Percentiles rank a stretch among this genome's conserved stretches.
phyloP scores from a whole-genome alignment of 2,329 filamentous ascomycete genomes.

The Zalaria sp. region DNA sequence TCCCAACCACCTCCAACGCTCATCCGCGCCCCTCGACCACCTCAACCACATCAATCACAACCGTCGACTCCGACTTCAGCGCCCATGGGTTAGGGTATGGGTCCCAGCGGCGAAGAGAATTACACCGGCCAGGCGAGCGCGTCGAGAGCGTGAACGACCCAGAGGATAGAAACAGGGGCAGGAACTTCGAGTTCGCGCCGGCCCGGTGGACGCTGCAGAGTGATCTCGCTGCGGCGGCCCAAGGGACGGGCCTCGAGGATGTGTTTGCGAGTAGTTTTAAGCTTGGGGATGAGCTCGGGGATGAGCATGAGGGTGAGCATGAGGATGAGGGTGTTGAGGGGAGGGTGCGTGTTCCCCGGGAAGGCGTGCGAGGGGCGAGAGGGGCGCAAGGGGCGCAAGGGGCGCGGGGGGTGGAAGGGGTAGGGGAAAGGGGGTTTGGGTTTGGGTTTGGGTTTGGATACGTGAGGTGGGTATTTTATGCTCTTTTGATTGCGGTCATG shows the following conservation, averaged over 20 bases:
- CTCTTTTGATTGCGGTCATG: too few species aligned
- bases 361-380: too few species aligned
- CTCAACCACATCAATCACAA: background rate
- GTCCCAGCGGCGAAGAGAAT: too few species aligned
- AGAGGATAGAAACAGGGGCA: background rate
- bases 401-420: too few species aligned
- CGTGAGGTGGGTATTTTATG: too few species aligned
- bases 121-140: background rate
- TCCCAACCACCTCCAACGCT: background rate
- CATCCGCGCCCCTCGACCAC: background rate
- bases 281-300: constrained; percentile 2
- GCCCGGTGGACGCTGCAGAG: constrained; percentile 4
- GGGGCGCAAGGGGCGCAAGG: too few species aligned
- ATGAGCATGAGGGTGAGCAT: too few species aligned
- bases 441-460: too few species aligned
- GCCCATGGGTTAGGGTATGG: too few species aligned
- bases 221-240: constrained; percentile 4
- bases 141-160: constrained; percentile 2
- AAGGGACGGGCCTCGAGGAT: constrained; percentile 8
- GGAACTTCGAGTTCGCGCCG: constrained; percentile 2
- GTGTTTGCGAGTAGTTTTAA: constrained; percentile 7
- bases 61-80: background rate
- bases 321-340: too few species aligned
- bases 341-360: too few species aligned
- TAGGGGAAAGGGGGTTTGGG: too few species aligned